Conservation (phyloP, 768 basidiomycete genomes). For the Suillus sp. region DNA sequence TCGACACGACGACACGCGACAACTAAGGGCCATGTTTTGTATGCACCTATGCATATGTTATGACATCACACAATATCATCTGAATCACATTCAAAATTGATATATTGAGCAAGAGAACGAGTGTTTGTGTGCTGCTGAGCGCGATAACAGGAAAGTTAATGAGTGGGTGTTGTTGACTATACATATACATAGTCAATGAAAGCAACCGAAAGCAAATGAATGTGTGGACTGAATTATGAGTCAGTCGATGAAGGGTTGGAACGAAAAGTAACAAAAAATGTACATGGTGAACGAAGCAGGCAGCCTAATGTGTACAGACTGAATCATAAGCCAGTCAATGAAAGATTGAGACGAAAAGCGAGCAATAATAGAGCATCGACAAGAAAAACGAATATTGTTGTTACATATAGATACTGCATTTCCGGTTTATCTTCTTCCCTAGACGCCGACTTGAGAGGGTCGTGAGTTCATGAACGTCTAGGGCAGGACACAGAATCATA, state of each 20-base stretch:
- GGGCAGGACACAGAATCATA: constrained; percentile 15
- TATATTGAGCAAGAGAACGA: not conserved
- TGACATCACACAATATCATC: constrained; percentile 19
- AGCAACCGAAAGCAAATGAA: constrained; percentile 1
- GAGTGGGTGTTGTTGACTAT: not conserved
- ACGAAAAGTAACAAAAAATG: too few species aligned
- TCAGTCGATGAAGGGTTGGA: too few species aligned
- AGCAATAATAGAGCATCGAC: not conserved
- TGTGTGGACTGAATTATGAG: not conserved
- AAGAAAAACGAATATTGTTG: not conserved
- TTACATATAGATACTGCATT: not conserved
- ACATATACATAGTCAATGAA: not conserved
- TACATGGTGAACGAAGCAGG: not conserved
- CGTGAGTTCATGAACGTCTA: not conserved
- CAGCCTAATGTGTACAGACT: too few species aligned
- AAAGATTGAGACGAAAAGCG: not conserved
- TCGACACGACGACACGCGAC: constrained; percentile 22
- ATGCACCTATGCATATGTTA: constrained; percentile 35
- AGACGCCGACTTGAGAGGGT: not conserved
- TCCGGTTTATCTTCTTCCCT: not conserved
- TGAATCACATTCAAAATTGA: not conserved
- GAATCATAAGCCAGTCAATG: not conserved
- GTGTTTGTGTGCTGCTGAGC: not conserved
- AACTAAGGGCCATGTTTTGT: constrained; percentile 26
- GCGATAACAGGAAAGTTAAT: not conserved